Conservation (phyloP, 1,284 basidiomycete genomes). For the Athelia sp. region DNA sequence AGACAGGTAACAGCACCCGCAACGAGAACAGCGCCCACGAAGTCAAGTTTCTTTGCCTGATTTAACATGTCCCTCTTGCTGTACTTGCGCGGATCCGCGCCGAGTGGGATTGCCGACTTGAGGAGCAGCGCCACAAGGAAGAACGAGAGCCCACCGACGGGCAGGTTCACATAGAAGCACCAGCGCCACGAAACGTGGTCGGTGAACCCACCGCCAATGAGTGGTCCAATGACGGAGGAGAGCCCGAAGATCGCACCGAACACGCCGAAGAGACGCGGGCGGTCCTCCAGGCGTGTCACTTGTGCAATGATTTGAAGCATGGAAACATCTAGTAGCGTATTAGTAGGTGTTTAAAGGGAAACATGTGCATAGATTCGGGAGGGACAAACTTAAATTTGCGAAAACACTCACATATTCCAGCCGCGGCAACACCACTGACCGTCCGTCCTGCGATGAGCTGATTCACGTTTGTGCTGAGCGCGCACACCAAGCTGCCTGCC, state of each 20-base stretch:
- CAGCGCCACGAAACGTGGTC: constrained; percentile 16
- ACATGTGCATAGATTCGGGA: background rate
- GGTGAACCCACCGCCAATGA: constrained; percentile 28
- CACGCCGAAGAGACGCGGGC: constrained; percentile 25
- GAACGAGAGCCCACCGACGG: constrained; percentile 11
- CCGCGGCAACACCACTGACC: constrained; percentile 27
- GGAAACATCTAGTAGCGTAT: constrained; percentile 19
- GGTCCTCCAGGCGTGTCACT: constrained; percentile 18
- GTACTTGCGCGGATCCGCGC: background rate
- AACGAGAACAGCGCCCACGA: constrained; percentile 22
- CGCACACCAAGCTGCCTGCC: constrained; percentile 41
- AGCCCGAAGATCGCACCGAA: constrained; percentile 35
- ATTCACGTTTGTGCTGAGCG: constrained; percentile 29
- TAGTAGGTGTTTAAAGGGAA: constrained; percentile 20
- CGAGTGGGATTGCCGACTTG: background rate
- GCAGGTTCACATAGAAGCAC: constrained; percentile 26
- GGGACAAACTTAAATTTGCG: too few relatives aligned
- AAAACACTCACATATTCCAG: background rate
- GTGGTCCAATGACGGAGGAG: constrained; percentile 26
- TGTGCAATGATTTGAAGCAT: constrained; percentile 29
- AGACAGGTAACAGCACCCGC: constrained; percentile 28
- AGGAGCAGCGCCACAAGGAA: background rate
- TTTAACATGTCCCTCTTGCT: background rate
- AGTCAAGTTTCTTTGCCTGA: constrained; percentile 23
- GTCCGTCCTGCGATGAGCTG: constrained; percentile 44